Evolutionary conservation across 2,329 filamentous ascomycete genomes (phyloP).

Genomic region (Colletotrichum lupini): DNA sequence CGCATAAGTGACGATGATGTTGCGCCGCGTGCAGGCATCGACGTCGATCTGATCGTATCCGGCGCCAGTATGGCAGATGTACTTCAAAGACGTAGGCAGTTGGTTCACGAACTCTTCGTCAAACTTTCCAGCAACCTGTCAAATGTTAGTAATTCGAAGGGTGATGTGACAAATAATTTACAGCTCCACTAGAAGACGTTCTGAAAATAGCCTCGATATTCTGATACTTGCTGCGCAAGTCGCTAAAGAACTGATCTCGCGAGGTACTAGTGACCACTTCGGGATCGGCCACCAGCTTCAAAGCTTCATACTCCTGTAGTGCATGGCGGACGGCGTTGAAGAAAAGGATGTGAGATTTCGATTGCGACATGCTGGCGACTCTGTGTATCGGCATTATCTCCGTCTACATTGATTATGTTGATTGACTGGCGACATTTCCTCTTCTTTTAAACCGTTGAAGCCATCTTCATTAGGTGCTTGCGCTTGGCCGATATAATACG

Average conservation of each 20-base stretch:
- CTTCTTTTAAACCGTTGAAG: neutral
- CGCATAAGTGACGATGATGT: slow-evolving; percentile 41
- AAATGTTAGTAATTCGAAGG: too few relatives aligned
- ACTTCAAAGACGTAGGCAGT: slow-evolving; percentile 57
- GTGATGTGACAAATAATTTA: neutral
- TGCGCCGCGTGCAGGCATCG: slow-evolving; percentile 37
- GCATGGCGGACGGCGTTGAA: slow-evolving; percentile 39
- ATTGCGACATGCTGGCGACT: neutral
- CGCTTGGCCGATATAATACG: too few relatives aligned
- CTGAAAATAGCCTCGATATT: slow-evolving; percentile 38
- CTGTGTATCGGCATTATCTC: neutral
- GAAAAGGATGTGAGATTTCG: slow-evolving; percentile 38
- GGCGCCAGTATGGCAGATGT: slow-evolving; percentile 45
- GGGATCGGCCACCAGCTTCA: slow-evolving; percentile 26
- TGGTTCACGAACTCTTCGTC: slow-evolving; percentile 56
- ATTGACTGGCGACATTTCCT: neutral
- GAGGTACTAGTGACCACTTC: slow-evolving; percentile 39
- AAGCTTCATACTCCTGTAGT: slow-evolving; percentile 21
- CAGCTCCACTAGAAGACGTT: slow-evolving; percentile 40
- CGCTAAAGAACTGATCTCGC: slow-evolving; percentile 35
- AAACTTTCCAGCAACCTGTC: slow-evolving; percentile 45
- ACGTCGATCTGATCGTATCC: slow-evolving; percentile 45
- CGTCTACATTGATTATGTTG: neutral
- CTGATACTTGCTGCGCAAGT: slow-evolving; percentile 37
- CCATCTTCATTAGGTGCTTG: neutral